Evolutionary conservation across 257 asterid genomes (phyloP), one percentile per base, ranked within the genome.

Genomic region (Anisodus acutangulus): DNA sequence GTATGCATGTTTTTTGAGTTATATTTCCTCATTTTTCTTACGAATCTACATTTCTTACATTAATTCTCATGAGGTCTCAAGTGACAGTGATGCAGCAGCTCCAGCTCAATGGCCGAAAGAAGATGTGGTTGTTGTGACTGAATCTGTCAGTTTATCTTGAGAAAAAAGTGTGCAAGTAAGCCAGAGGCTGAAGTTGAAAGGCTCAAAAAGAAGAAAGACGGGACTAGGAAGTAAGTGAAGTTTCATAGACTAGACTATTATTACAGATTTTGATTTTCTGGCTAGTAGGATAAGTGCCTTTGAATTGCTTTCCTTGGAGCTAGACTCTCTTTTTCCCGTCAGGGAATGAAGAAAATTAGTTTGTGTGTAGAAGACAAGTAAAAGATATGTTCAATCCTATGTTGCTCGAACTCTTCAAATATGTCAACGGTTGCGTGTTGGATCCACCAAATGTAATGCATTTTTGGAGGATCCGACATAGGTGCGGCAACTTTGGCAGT

Each of bases 101-200:
- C 98, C 99, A 54, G 89, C 90, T 86, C 93, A 96, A 58, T 96
- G 97, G 87, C 87, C 83, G 67, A 93, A 91, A 13, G 89, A 87
- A 5, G 93, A 93, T 79, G 93, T 94, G 22, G 90, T 31, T 31
- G 35, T 31, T 31, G 35, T 31, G 35, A 31, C 1, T 1, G 35
- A 31, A 31, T 31, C 35, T 22, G 26, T 22, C 95, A 0, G 97
- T 94, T 1, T 92, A 82, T 88, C 93, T 96, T 17, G 88, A 92
- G 82, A 89, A 84, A 47, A 85, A 84, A 59, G 97, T 94, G 63
- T 51, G 9, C 78, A 71, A 81, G 90, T 39, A 87, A 93, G 26
- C 89, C 90, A 15, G 95, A 91, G 83, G 98, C 93, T 58, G 98
- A 93, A 85, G 95, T 86, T 78, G 98, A 94, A 83, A 96, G 94